phyloP scores from a whole-genome alignment of 306 rosid genomes.

The Lupinus albus region DNA sequence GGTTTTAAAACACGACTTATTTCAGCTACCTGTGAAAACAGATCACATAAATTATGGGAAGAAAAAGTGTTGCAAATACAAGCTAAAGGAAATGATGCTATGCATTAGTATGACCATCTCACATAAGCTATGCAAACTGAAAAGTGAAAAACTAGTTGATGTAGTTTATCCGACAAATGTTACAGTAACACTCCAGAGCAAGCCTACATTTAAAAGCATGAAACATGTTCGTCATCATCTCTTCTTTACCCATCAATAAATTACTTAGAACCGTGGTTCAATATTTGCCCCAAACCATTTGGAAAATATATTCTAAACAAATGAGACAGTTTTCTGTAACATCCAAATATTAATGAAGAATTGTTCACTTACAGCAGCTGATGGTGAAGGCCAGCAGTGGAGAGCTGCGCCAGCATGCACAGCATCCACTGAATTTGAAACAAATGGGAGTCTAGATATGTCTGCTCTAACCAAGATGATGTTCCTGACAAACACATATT shows the following conservation, averaged over 20 bases:
- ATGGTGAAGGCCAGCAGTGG: conserved; percentile 98
- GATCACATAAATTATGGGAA: too few relatives aligned
- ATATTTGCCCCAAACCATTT: conserved; percentile 24
- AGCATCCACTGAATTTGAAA: conserved; percentile 82
- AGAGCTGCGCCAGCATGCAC: conserved; percentile 97
- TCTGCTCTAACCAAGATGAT: conserved; percentile 84
- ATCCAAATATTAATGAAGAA: conserved; percentile 7
- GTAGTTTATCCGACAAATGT: too few relatives aligned
- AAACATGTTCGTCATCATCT: conserved; percentile 5
- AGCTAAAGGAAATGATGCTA: too few relatives aligned
- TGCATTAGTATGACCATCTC: too few relatives aligned
- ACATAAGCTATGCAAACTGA: too few relatives aligned
- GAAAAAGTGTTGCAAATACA: too few relatives aligned
- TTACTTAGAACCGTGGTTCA: conserved; percentile 31
- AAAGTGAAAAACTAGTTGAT: too few relatives aligned
- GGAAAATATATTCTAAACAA: conserved; percentile 28
- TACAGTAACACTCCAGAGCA: neutral
- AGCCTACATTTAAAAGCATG: conserved; percentile 26
- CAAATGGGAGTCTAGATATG: conserved; percentile 88
- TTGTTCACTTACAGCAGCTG: conserved; percentile 68
- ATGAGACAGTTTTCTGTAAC: conserved; percentile 33
- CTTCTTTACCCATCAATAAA: neutral
- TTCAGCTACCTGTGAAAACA: too few relatives aligned
- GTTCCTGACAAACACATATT: conserved; percentile 50
- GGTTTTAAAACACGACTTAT: too few relatives aligned